Base-by-base conservation (phyloP, 108 stramenopile genomes). In the Tribonema minus region DNA sequence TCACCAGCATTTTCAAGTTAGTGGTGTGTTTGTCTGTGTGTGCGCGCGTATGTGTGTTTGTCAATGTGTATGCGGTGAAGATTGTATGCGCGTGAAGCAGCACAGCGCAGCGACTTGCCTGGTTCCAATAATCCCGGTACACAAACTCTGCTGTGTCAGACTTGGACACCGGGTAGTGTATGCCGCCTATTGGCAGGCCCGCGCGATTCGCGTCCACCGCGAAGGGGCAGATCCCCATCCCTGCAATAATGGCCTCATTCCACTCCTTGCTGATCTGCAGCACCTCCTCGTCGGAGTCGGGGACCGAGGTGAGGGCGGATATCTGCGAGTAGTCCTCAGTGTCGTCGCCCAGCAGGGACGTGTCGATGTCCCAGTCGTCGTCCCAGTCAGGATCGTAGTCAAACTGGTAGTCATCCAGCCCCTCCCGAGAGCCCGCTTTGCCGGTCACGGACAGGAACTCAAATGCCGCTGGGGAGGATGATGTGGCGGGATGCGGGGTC, bases 201-300 rank as follows among this genome's bases (percentile, higher is more conserved):
- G 92, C 91, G 60, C 76, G 68, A 3, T 91, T 84, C 1, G 93
- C 86, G 32, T 86, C 86, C 38, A 85, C 86, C 9, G 93, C 92
- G 84, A 97, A 97, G 6, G 96, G 96, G 82, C 96, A 97, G 9
- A 97, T 84, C 1, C 94, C 95, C 91, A 95, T 85, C 73, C 91
- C 92, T 9, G 92, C 85, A 84, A 94, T 93, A 70, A 97, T 91
- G 6, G 79, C 79, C 79, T 71, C 36, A 31, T 70, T 68, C 79
- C 79, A 70, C 25, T 32, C 61, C 79, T 80, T 80, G 36, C 67
- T 80, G 39, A 64, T 46, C 61, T 40, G 46, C 39, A 60, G 33
- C 15, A 80, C 54, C 39, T 80, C 79, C 59, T 70, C 69, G 41
- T 80, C 79, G 6, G 70, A 63, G 26, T n/a, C 58, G 15, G 77